A percentile compares a stretch with the other conserved stretches of the same genome.
phyloP scores from a whole-genome alignment of 306 rosid species.

The Sphenostylis stenocarpa region DNA sequence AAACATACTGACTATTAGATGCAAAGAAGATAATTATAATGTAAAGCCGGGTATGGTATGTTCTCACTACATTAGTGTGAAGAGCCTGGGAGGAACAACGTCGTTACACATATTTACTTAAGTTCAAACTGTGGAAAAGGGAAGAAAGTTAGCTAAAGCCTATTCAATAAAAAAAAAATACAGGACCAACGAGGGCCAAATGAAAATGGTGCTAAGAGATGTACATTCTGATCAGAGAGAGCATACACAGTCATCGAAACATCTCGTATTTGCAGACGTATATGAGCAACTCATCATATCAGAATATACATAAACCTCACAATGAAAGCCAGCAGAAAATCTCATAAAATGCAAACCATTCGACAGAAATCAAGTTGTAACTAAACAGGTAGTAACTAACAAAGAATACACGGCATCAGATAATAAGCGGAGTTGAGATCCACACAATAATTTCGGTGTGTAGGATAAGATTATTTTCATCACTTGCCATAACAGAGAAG shows the following conservation, averaged over 20 bases:
- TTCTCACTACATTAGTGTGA: background rate
- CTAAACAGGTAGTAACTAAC: background rate
- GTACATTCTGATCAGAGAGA: constrained; percentile 44
- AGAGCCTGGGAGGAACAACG: background rate
- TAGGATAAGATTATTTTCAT: constrained; percentile 40
- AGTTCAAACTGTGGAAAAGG: background rate
- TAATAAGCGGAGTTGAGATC: constrained; percentile 47
- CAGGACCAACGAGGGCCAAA: background rate
- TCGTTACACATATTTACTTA: background rate
- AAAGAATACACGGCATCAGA: constrained; percentile 36
- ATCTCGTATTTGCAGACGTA: constrained; percentile 59
- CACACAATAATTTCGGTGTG: constrained; percentile 44
- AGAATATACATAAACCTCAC: constrained; percentile 4
- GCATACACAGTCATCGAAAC: constrained; percentile 44
- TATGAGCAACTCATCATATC: constrained; percentile 40
- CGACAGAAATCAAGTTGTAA: background rate
- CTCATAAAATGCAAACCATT: background rate
- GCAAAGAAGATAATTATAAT: too few relatives aligned
- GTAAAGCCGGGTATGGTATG: too few relatives aligned
- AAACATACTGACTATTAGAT: too few relatives aligned
- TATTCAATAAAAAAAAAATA: background rate
- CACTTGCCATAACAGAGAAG: constrained; percentile 30
- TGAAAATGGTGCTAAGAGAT: background rate
- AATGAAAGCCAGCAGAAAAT: background rate
- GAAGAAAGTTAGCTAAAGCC: background rate